These are phyloP conservation scores for Pichia scutulata DNA, from an alignment of 805 yeast species.

Conservation along the genomic window DNA sequence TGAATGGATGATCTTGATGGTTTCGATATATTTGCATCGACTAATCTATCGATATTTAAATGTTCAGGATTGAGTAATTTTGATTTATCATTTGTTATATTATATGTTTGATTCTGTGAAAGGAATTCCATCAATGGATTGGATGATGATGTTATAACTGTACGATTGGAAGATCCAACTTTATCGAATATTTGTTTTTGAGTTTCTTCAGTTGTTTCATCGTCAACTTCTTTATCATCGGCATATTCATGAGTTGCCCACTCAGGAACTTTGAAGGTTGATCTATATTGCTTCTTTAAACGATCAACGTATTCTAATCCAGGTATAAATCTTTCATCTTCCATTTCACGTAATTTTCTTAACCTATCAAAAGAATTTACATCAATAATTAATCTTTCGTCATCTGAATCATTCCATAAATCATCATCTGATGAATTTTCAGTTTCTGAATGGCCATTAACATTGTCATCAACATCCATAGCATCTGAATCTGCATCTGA, in stretches of 20 bases:
- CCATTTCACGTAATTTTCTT: slow-evolving; percentile 62
- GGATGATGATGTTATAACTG: slow-evolving; percentile 19
- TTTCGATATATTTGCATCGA: slow-evolving; percentile 74
- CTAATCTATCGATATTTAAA: slow-evolving; percentile 71
- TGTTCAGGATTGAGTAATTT: slow-evolving; percentile 58
- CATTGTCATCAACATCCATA: slow-evolving; percentile 29
- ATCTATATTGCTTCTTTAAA: slow-evolving; percentile 55
- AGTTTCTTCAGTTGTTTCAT: slow-evolving; percentile 13
- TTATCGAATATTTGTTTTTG: slow-evolving; percentile 8
- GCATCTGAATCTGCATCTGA: slow-evolving; percentile 29
- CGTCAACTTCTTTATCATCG: slow-evolving; percentile 14
- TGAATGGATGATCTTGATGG: slow-evolving; percentile 78
- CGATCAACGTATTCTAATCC: slow-evolving; percentile 29
- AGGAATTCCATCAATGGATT: slow-evolving; percentile 29
- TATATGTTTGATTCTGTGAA: slow-evolving; percentile 26
- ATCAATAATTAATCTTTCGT: slow-evolving; percentile 62
- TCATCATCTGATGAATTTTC: slow-evolving; percentile 24
- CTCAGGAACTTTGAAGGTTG: slow-evolving; percentile 71
- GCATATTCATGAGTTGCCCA: slow-evolving; percentile 66
- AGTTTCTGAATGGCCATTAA: slow-evolving; percentile 25
- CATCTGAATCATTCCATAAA: slow-evolving; percentile 91
- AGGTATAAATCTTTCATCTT: slow-evolving; percentile 27
- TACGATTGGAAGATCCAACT: slow-evolving; percentile 12
- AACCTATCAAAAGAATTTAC: slow-evolving; percentile 50
- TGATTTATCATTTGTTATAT: slow-evolving; percentile 25